phyloP scores from a whole-genome alignment of 1,284 basidiomycete species.

The Cutaneotrichosporon sp. region DNA sequence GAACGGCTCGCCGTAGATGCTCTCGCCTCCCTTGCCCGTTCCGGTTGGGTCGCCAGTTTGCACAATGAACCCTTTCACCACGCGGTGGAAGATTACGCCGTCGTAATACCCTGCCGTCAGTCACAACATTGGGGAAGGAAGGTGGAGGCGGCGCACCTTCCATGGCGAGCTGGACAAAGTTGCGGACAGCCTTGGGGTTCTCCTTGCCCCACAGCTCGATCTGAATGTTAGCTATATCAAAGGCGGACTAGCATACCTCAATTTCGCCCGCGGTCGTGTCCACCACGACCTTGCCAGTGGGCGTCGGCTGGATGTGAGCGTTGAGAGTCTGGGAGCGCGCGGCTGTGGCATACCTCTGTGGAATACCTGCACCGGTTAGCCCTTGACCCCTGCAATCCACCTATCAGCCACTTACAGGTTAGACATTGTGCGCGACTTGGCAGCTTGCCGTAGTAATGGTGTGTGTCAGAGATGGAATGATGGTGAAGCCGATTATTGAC shows the following conservation, averaged over 20 bases:
- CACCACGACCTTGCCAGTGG: slow-evolving; percentile 79
- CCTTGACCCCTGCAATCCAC: too few species aligned
- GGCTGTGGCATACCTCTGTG: slow-evolving; percentile 36
- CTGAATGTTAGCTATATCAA: slow-evolving; percentile 29
- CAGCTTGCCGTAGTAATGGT: neutral
- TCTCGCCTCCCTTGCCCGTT: slow-evolving; percentile 86
- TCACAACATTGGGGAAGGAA: slow-evolving; percentile 44
- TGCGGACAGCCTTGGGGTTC: slow-evolving; percentile 88
- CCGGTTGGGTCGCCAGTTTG: slow-evolving; percentile 95
- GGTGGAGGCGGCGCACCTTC: slow-evolving; percentile 64
- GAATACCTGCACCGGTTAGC: slow-evolving; percentile 36
- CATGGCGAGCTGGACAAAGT: slow-evolving; percentile 84
- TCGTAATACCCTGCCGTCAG: slow-evolving; percentile 81
- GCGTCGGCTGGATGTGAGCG: slow-evolving; percentile 55
- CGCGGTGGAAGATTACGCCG: slow-evolving; percentile 88
- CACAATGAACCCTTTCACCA: slow-evolving; percentile 75
- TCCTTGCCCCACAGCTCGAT: slow-evolving; percentile 96
- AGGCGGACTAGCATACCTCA: slow-evolving; percentile 55
- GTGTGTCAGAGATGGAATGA: neutral
- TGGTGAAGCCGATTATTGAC: neutral
- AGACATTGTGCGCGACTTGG: slow-evolving; percentile 19
- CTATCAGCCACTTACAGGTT: slow-evolving; percentile 39
- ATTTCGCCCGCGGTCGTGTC: slow-evolving; percentile 89
- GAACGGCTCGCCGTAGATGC: slow-evolving; percentile 87
- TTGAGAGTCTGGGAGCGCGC: neutral